Percentiles rank a stretch among this genome's conserved stretches.
Conservation (phyloP, 2,329 filamentous ascomycete genomes). For the Alternaria consortialis region DNA sequence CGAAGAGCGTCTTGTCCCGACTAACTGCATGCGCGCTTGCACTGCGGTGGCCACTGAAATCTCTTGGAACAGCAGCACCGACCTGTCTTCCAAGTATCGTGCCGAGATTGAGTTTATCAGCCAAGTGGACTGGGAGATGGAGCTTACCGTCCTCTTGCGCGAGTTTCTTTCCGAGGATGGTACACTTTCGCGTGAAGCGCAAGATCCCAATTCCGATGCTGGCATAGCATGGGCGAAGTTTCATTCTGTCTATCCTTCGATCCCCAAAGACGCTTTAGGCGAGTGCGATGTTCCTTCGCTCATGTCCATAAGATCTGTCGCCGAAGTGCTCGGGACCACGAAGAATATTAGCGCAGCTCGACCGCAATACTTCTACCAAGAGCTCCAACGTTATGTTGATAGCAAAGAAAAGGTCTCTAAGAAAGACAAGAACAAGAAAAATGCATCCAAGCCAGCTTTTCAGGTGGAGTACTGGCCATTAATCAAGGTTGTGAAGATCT, state of each 20-base stretch:
- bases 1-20: conserved; percentile 65
- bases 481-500: conserved; percentile 64
- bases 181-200: conserved; percentile 48
- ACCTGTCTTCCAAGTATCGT: conserved; percentile 55
- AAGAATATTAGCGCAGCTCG: conserved; percentile 52
- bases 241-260: conserved; percentile 58
- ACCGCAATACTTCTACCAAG: conserved; percentile 55
- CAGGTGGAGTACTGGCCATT: conserved; percentile 60
- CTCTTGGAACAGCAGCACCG: conserved; percentile 61
- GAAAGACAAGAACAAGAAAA: conserved; percentile 40
- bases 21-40: conserved; percentile 68
- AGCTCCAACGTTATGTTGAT: conserved; percentile 63
- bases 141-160: conserved; percentile 59
- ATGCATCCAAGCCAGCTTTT: conserved; percentile 26
- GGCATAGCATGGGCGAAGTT: conserved; percentile 62
- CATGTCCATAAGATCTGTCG: conserved; percentile 53
- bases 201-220: conserved; percentile 58
- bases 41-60: conserved; percentile 70
- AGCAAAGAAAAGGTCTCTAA: conserved; percentile 61
- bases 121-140: conserved; percentile 61
- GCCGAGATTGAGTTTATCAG: conserved; percentile 68
- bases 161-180: conserved; percentile 59
- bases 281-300: conserved; percentile 53
- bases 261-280: conserved; percentile 53
- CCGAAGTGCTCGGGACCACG: conserved; percentile 58